Conservation (phyloP, 2,329 filamentous ascomycete genomes). For the Dactylellina parvicollis region DNA sequence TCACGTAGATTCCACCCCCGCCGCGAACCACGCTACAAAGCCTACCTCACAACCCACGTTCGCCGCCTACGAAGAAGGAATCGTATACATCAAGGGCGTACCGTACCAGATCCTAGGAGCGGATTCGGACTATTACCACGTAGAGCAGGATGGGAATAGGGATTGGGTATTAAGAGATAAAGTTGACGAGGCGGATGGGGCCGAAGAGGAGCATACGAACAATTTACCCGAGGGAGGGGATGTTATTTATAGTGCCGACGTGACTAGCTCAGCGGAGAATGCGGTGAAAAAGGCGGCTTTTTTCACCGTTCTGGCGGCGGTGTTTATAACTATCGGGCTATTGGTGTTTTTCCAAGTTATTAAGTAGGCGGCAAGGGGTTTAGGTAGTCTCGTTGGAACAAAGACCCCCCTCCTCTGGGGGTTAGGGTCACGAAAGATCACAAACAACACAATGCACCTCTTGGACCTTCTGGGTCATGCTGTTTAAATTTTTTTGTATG, state of each 20-base stretch:
- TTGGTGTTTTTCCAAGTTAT: constrained; percentile 31
- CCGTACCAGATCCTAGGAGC: constrained; percentile 38
- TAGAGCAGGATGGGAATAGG: constrained; percentile 7
- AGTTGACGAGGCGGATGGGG: not conserved
- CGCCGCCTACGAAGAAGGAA: constrained; percentile 30
- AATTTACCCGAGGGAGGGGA: not conserved
- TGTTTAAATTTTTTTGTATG: too few species aligned
- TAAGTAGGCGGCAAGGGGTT: not conserved
- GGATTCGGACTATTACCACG: constrained; percentile 16
- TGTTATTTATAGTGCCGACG: constrained; percentile 35
- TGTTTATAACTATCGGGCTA: constrained; percentile 29
- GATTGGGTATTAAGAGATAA: constrained; percentile 24
- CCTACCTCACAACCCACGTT: constrained; percentile 15
- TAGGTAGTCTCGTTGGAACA: too few species aligned
- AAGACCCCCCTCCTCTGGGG: too few species aligned
- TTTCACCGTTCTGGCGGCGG: constrained; percentile 19
- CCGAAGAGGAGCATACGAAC: constrained; percentile 17
- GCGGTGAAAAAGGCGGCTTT: constrained; percentile 47
- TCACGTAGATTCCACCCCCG: constrained; percentile 30
- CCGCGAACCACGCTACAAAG: constrained; percentile 23
- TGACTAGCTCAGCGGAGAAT: constrained; percentile 29
- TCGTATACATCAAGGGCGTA: constrained; percentile 29
- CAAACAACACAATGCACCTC: too few species aligned
- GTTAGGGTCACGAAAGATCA: too few species aligned
- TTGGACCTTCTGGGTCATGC: too few species aligned